Percentiles rank a stretch among this genome's conserved stretches.
phyloP scores from a whole-genome alignment of 768 basidiomycete genomes.

The Tulasnella sp. region DNA sequence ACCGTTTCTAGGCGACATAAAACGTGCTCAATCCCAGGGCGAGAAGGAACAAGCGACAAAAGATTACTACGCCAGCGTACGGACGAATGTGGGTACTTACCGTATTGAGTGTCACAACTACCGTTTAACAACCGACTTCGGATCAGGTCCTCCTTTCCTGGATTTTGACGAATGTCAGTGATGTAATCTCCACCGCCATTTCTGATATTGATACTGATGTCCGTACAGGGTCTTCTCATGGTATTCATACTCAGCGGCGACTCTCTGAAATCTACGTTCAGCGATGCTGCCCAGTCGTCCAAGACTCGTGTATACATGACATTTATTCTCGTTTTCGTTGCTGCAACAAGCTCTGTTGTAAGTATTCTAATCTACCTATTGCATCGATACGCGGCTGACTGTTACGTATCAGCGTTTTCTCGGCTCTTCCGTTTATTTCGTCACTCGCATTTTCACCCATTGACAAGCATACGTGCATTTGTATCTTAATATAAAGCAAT shows the following conservation, averaged over 20 bases:
- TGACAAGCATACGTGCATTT: not conserved
- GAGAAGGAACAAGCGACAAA: conserved; percentile 69
- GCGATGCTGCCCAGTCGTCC: conserved; percentile 24
- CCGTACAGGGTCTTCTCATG: conserved; percentile 55
- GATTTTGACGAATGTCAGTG: conserved; percentile 73
- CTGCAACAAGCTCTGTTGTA: conserved; percentile 50
- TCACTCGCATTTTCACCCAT: conserved; percentile 43
- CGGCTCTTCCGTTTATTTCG: conserved; percentile 50
- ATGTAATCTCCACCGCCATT: not conserved
- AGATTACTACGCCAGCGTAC: conserved; percentile 81
- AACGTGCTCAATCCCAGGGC: conserved; percentile 35
- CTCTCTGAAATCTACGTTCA: conserved; percentile 53
- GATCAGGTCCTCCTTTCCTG: conserved; percentile 60
- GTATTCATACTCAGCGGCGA: conserved; percentile 60
- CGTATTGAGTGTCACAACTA: conserved; percentile 23
- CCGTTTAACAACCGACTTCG: conserved; percentile 10
- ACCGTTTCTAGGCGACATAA: conserved; percentile 32
- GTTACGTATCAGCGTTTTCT: conserved; percentile 41
- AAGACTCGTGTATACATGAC: conserved; percentile 64
- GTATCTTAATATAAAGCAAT: not conserved
- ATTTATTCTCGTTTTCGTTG: conserved; percentile 74
- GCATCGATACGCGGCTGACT: not conserved
- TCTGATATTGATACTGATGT: not conserved
- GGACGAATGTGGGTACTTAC: conserved; percentile 54
- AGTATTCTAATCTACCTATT: conserved; percentile 32